A percentile compares a stretch with the other conserved stretches of the same genome.
Conservation (phyloP, 2,329 filamentous ascomycete species). For the Bipolaris zeicola region DNA sequence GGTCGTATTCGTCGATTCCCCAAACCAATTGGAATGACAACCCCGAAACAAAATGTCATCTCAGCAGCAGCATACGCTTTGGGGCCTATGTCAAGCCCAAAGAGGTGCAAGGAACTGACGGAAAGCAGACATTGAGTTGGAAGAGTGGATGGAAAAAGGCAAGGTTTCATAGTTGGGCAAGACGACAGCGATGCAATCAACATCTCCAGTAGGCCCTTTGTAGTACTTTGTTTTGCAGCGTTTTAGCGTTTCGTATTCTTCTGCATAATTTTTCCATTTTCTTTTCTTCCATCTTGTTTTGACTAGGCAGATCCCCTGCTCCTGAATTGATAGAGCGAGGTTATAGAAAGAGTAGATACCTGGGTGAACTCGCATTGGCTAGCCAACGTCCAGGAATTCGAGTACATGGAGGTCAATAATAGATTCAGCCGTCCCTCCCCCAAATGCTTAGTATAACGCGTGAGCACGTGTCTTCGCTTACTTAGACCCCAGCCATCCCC, state of each 20-base stretch:
- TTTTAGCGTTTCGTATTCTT: conserved; percentile 7
- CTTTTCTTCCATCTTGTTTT: neutral
- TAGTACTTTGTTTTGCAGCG: conserved; percentile 1
- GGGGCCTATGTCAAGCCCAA: conserved; percentile 24
- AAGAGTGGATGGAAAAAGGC: conserved; percentile 42
- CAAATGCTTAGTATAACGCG: neutral
- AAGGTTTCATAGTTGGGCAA: conserved; percentile 34
- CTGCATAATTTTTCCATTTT: neutral
- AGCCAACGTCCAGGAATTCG: neutral
- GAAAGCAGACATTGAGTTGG: conserved; percentile 23
- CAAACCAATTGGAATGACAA: conserved; percentile 41
- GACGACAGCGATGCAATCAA: conserved; percentile 36
- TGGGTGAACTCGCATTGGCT: neutral
- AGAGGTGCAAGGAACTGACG: conserved; percentile 18
- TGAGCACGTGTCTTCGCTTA: conserved; percentile 12
- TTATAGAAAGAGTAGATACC: neutral
- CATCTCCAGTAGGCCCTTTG: conserved; percentile 8
- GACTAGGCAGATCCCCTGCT: neutral
- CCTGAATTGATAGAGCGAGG: neutral
- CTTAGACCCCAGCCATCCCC: neutral
- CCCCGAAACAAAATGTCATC: conserved; percentile 39
- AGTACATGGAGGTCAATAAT: neutral
- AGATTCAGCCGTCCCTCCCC: neutral
- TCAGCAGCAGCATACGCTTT: conserved; percentile 41
- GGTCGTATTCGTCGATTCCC: conserved; percentile 37